Evolutionary conservation across 768 basidiomycete species (phyloP), one percentile per base, ranked within the genome.

Genomic region (Calvatia gigantea): DNA sequence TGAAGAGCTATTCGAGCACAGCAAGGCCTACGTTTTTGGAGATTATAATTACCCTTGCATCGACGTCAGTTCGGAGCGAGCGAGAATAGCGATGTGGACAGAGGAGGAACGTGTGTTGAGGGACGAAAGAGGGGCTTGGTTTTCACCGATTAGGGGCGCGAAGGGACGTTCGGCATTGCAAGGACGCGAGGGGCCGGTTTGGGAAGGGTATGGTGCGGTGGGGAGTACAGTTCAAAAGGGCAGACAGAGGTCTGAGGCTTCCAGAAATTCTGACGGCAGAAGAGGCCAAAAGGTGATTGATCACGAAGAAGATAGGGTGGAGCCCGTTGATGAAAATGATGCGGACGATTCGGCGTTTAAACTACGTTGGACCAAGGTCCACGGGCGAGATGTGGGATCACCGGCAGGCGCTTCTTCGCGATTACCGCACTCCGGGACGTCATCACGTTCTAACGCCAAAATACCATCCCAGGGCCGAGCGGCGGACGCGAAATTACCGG

Each of bases 21-120:
- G 91, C 67, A 82, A 83, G 67, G 77, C 81, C 60, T 89, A 92
- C 58, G 76, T 95, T 23, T 98, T 94, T 61, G 93, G 93, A 4
- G 90, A 95, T 70, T 93, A 94, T 66, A 82, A 90, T 64, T 96
- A 95, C 66, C 94, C 94, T 0, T 84, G 83, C 53, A 85, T 94
- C 58, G 94, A 96, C 63, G 88, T 91, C 45, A 94, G 89, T 70
- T 83, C 86, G 23, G 91, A 94, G 69, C 62, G 69, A 15, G 90
- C 88, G 17, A 73, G 83, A 58, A 70, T 71, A 29, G 67, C 73
- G 43, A 86, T 90, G 68, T 89, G 91, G 84, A 82, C 85, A 54
- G 91, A 93, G 63, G 94, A 97, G 68, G 91, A 95, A 65, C 79
- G 89, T 37, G 86, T 94, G 32, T 66, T 95, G 60, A 73, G 83